These are phyloP conservation scores for Sordaria brevicollis DNA, from an alignment of 495 filamentous ascomycete species.

Conservation along the genomic window DNA sequence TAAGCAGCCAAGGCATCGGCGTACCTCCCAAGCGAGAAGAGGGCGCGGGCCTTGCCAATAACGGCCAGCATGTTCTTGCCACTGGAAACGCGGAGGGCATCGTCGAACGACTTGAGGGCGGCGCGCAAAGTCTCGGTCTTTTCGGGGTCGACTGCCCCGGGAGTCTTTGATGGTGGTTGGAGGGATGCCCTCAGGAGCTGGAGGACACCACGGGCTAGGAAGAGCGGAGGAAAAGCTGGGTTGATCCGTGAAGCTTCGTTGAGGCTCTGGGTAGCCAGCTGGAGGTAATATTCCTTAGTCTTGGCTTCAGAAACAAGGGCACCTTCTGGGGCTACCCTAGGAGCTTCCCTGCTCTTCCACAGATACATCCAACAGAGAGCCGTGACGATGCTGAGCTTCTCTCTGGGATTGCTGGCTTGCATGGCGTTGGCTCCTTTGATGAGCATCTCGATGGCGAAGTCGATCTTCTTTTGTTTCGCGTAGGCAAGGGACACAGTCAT, in stretches of 20 bases:
- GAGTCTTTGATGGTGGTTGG: conserved; percentile 59
- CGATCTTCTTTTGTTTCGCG: conserved; percentile 84
- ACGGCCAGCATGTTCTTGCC: conserved; percentile 83
- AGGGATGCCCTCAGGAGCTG: conserved; percentile 81
- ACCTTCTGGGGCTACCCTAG: conserved; percentile 59
- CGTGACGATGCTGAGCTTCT: conserved; percentile 74
- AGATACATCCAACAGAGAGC: conserved; percentile 89
- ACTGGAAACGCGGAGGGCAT: conserved; percentile 72
- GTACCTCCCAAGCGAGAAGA: conserved; percentile 75
- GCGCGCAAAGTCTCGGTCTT: conserved; percentile 68
- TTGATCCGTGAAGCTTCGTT: conserved; percentile 94
- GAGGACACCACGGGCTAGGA: conserved; percentile 83
- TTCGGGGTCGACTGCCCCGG: conserved; percentile 59
- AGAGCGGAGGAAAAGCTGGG: conserved; percentile 78
- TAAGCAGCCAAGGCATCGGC: conserved; percentile 73
- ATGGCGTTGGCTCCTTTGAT: conserved; percentile 70
- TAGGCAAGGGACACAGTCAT: conserved; percentile 95
- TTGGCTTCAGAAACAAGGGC: conserved; percentile 54
- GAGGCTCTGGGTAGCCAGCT: conserved; percentile 76
- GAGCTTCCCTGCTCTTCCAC: conserved; percentile 81
- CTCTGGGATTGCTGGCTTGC: conserved; percentile 58
- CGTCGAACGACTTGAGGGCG: conserved; percentile 85
- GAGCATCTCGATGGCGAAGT: conserved; percentile 90
- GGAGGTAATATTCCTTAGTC: conserved; percentile 87
- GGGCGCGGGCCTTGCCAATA: conserved; percentile 72